Conservation (phyloP, 2,329 filamentous ascomycete genomes). For the Colletotrichum phormii region DNA sequence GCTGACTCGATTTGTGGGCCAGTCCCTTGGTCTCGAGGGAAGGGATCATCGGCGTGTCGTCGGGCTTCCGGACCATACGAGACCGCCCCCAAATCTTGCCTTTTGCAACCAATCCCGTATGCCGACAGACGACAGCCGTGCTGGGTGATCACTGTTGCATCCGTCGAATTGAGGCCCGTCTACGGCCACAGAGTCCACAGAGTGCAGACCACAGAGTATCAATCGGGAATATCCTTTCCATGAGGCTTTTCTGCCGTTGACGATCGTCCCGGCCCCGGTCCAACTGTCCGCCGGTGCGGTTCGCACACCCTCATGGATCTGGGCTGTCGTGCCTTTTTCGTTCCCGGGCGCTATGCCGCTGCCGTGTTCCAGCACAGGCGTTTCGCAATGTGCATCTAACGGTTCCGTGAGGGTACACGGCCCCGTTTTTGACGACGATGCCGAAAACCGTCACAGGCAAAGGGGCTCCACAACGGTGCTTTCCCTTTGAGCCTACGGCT, state of each 20-base stretch:
- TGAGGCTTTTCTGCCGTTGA: background rate
- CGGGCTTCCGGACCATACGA: conserved; percentile 19
- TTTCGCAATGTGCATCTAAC: background rate
- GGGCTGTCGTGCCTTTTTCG: background rate
- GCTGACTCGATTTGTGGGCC: conserved; percentile 33
- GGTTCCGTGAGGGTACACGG: conserved; percentile 1
- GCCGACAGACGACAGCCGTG: background rate
- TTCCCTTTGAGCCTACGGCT: background rate
- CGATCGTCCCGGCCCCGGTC: background rate
- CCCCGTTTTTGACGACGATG: conserved; percentile 15
- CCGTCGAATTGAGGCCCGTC: background rate
- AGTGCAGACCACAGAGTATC: background rate
- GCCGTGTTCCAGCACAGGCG: background rate
- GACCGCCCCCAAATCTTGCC: background rate
- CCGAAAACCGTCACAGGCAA: background rate
- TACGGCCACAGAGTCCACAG: background rate
- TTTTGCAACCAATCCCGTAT: background rate
- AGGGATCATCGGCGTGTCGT: conserved; percentile 19
- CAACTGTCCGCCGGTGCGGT: background rate
- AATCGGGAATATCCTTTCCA: background rate
- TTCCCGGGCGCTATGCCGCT: background rate
- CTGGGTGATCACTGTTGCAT: background rate
- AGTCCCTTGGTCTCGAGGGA: conserved; percentile 1
- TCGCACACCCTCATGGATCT: background rate
- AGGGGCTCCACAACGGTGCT: conserved; percentile 28